Evolutionary conservation across 78 protist genomes (phyloP), one percentile per base, ranked within the genome.

Genomic region (slime mould (Dictyostelium discoideum)): DNA sequence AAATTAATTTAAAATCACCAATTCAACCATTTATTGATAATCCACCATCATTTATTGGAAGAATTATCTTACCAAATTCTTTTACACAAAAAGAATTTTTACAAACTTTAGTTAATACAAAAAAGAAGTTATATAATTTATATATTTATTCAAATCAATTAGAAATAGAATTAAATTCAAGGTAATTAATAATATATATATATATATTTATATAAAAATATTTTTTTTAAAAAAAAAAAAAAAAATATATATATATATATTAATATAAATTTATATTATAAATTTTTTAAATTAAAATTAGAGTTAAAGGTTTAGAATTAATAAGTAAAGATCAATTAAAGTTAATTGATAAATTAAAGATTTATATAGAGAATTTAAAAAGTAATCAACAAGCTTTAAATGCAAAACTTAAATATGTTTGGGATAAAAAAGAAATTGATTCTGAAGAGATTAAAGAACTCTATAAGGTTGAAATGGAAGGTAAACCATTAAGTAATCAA

Each of bases 221-320:
- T n/a, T n/a, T n/a, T n/a, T n/a, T n/a, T n/a, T n/a, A n/a, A 50
- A 85, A 54, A 48, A 48, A 8, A 13, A 13, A 48, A 48, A 48
- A 48, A 48, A 48, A 48, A 3, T 48, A 9, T 48, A 13, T 13
- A 48, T 44, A 7, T 44, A 44, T 44, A 7, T 44, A 63, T 37
- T 29, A 5, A 63, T 65, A 48, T 84, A 24, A 32, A 22, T 6
- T 46, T 46, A 46, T 46, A n/a, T n/a, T n/a, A n/a, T n/a, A n/a
- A n/a, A n/a, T n/a, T n/a, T n/a, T n/a, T n/a, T n/a, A 32, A 32
- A 32, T 44, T 44, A 9, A 54, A 20, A 5, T 42, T 42, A 16
- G 93, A 42, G n/a, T 87, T 1, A 87, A 87, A 87, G 73, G 83
- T 29, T 63, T 87, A 39, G 85, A 78, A 78, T 16, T 18, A 40